These are phyloP conservation scores for Phytophthora parvispora DNA, from an alignment of 352 stramenopile genomes.

Conservation along the genomic window DNA sequence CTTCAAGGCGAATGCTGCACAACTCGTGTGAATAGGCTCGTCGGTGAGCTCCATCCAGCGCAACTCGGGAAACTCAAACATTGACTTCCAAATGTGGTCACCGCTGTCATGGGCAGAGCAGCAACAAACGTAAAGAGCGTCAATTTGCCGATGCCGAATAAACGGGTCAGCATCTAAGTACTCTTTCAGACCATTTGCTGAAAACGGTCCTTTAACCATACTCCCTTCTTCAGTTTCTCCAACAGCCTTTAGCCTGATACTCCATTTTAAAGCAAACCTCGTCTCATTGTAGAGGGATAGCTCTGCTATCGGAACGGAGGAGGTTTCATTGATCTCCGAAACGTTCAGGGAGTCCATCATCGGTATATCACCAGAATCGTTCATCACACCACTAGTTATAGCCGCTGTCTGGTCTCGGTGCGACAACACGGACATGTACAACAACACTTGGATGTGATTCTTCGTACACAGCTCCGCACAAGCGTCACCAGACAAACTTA, in stretches of 20 bases:
- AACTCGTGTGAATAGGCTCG: constrained; percentile 60
- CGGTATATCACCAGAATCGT: constrained; percentile 64
- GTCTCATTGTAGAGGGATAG: constrained; percentile 70
- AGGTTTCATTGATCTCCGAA: constrained; percentile 52
- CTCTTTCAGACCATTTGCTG: constrained; percentile 65
- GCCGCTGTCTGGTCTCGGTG: constrained; percentile 43
- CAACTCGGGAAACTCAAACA: constrained; percentile 77
- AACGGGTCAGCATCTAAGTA: constrained; percentile 56
- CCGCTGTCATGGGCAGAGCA: constrained; percentile 54
- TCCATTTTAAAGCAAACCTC: constrained; percentile 76
- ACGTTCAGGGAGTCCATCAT: constrained; percentile 71
- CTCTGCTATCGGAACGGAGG: constrained; percentile 73
- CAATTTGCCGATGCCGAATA: constrained; percentile 41
- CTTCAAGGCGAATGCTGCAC: constrained; percentile 59
- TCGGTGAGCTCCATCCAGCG: constrained; percentile 86
- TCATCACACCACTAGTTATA: constrained; percentile 17
- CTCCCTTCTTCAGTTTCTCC: constrained; percentile 24
- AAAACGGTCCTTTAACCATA: constrained; percentile 56
- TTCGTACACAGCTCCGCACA: constrained; percentile 64
- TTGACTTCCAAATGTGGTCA: constrained; percentile 66
- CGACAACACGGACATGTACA: constrained; percentile 71
- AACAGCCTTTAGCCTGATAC: constrained; percentile 47
- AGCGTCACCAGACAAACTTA: constrained; percentile 51
- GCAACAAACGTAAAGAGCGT: constrained; percentile 68
- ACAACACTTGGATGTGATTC: constrained; percentile 63